Evolutionary conservation across 1,284 basidiomycete genomes (phyloP), one percentile per base, ranked within the genome.

Genomic region (Omphalotus olearius): DNA sequence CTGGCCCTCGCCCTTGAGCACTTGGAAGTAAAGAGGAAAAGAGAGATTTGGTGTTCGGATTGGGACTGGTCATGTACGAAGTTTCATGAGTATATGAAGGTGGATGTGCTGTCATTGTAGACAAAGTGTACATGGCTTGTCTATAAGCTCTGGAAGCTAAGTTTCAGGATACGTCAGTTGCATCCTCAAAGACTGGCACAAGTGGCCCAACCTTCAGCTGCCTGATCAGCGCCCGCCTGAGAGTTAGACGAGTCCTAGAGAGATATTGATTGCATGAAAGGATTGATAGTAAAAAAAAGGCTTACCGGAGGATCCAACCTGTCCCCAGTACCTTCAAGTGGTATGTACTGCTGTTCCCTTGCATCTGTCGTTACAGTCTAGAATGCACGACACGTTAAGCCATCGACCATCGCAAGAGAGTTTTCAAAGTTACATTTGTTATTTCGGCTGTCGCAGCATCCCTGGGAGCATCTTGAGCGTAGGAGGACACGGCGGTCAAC

Each of bases 121-220:
- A 68, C 14, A 89, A 72, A 2, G 84, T 85, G 6, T 76, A 64
- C 54, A 86, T 64, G 10, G 87, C 87, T 65, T 86, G 80, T 63
- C 77, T 83, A 67, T 86, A 88, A 9, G 86, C 86, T 56, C 83
- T 78, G 20, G 76, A 67, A 55, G 86, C 87, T 88, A 51, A 39
- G 51, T 14, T 16, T n/a, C 36, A 6, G 23, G 30, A 38, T 43
- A 28, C n/a, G 13, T 47, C 25, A 44, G 33, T 25, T 40, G 42
- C 36, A 56, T 47, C 42, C 17, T 30, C 18, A 39, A 38, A 36
- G 18, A 14, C 17, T 18, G 17, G 50, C 20, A 52, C 17, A 35
- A n/a, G 16, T 28, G 28, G 28, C 23, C 50, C 62, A 45, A 81
- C 79, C 79, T 71, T 82, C 80, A 14, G 69, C 67, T 46, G 65